A percentile compares a stretch with the other conserved stretches of the same genome.
phyloP scores from a whole-genome alignment of 2,329 filamentous ascomycete genomes.

The Pseudogymnoascus pannorum region DNA sequence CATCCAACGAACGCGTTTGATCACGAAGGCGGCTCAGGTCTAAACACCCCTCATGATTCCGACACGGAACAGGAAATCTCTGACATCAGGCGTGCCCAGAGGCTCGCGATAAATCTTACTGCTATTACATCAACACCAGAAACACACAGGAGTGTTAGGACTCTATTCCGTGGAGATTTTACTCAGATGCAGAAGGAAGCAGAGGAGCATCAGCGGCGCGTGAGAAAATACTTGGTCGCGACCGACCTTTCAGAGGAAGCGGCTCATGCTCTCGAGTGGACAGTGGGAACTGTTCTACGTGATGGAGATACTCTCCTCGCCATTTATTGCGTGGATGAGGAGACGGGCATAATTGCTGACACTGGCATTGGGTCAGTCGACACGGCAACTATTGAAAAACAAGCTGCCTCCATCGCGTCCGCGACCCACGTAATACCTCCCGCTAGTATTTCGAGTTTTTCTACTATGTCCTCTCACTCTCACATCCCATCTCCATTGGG shows the following conservation, averaged over 20 bases:
- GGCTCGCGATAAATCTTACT: conserved; percentile 72
- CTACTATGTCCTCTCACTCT: background rate
- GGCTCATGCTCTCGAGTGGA: conserved; percentile 93
- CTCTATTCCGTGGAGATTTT: conserved; percentile 86
- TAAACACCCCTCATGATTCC: conserved; percentile 59
- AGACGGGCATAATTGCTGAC: conserved; percentile 49
- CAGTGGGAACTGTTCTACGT: conserved; percentile 86
- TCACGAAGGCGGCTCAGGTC: conserved; percentile 45
- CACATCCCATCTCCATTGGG: conserved; percentile 17
- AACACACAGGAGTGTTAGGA: conserved; percentile 74
- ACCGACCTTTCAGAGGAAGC: conserved; percentile 93
- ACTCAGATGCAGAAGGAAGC: conserved; percentile 66
- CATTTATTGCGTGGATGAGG: conserved; percentile 90
- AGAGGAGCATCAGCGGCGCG: conserved; percentile 67
- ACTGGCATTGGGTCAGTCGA: conserved; percentile 45
- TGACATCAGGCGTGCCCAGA: conserved; percentile 83
- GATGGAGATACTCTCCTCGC: conserved; percentile 92
- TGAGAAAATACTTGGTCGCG: conserved; percentile 90
- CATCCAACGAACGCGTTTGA: conserved; percentile 86
- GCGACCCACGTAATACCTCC: conserved; percentile 25
- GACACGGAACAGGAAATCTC: conserved; percentile 79
- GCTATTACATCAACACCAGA: conserved; percentile 69
- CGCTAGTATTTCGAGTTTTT: background rate
- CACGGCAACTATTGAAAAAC: conserved; percentile 66
- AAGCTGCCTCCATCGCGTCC: conserved; percentile 63